phyloP scores from a whole-genome alignment of 1,139 yeast genomes.

The Hemisphaericaspora subhashii region DNA sequence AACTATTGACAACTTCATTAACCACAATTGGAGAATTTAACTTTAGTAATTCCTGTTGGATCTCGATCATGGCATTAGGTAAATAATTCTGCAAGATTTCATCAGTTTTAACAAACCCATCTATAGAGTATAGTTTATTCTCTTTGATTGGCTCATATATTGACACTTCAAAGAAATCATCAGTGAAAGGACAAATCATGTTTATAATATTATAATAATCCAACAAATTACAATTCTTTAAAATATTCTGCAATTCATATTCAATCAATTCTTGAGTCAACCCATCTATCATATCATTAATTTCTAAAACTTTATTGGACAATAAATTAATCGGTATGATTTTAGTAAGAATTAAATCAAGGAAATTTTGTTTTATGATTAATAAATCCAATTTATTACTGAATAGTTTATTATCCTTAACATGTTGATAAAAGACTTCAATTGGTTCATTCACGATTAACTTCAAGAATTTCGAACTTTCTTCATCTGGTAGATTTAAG shows the following conservation, averaged over 20 bases:
- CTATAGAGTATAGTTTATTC: conserved; percentile 55
- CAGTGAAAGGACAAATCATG: conserved; percentile 67
- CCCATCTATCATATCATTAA: conserved; percentile 35
- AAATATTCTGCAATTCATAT: conserved; percentile 42
- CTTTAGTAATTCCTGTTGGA: conserved; percentile 56
- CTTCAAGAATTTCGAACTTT: conserved; percentile 31
- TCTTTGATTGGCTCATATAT: conserved; percentile 66
- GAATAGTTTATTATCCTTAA: conserved; percentile 25
- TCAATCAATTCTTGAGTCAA: conserved; percentile 38
- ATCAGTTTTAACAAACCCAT: conserved; percentile 42
- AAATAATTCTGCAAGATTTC: conserved; percentile 47
- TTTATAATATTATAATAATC: conserved; percentile 63
- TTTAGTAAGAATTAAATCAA: conserved; percentile 59
- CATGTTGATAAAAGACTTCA: conserved; percentile 40
- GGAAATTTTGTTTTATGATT: conserved; percentile 56
- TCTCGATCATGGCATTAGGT: conserved; percentile 63
- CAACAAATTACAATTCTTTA: conserved; percentile 50
- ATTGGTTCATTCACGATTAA: conserved; percentile 52
- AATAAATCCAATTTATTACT: conserved; percentile 30
- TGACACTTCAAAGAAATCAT: conserved; percentile 52
- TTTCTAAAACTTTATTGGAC: conserved; percentile 38
- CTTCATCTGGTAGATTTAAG: conserved; percentile 34
- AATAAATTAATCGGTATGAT: conserved; percentile 47
- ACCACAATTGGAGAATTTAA: conserved; percentile 64
- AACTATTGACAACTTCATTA: conserved; percentile 50